These are phyloP conservation scores for Plectosphaerella plurivora DNA, from an alignment of 2,329 filamentous ascomycete genomes.

Conservation along the genomic window DNA sequence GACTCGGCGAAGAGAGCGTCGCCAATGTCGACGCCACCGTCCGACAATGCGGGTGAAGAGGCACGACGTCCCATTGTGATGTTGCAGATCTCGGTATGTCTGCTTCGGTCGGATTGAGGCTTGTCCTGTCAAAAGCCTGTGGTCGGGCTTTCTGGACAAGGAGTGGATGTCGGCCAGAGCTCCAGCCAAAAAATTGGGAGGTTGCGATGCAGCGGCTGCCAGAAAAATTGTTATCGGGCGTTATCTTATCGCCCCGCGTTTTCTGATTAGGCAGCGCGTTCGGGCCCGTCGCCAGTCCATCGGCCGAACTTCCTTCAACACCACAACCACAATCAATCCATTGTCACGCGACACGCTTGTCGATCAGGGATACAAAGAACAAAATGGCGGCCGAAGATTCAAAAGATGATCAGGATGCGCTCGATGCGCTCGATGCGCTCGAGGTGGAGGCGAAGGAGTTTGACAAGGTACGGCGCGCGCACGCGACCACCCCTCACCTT, in stretches of 20 bases:
- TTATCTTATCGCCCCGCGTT: slow-evolving; percentile 8
- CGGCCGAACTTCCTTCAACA: no score
- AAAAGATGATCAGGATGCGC: slow-evolving; percentile 58
- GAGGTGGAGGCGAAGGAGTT: slow-evolving; percentile 86
- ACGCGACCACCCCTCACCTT: slow-evolving; percentile 1
- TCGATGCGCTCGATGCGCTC: slow-evolving; percentile 65
- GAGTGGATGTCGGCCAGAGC: neutral
- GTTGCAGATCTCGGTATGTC: neutral
- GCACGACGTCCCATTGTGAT: slow-evolving; percentile 64
- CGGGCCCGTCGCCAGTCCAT: neutral
- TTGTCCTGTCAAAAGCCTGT: neutral
- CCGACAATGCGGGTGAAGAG: slow-evolving; percentile 77
- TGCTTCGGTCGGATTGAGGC: neutral
- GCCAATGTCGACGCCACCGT: slow-evolving; percentile 88
- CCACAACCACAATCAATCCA: no score
- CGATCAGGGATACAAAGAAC: neutral
- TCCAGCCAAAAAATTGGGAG: slow-evolving; percentile 9
- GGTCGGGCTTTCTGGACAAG: neutral
- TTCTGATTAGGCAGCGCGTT: no score
- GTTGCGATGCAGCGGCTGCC: neutral
- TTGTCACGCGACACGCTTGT: no score
- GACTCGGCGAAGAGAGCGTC: slow-evolving; percentile 65
- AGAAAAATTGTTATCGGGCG: slow-evolving; percentile 13
- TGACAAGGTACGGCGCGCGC: slow-evolving; percentile 60
- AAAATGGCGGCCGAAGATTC: slow-evolving; percentile 31